Conservation (phyloP, 2,329 filamentous ascomycete species). For the Tolypocladium album region DNA sequence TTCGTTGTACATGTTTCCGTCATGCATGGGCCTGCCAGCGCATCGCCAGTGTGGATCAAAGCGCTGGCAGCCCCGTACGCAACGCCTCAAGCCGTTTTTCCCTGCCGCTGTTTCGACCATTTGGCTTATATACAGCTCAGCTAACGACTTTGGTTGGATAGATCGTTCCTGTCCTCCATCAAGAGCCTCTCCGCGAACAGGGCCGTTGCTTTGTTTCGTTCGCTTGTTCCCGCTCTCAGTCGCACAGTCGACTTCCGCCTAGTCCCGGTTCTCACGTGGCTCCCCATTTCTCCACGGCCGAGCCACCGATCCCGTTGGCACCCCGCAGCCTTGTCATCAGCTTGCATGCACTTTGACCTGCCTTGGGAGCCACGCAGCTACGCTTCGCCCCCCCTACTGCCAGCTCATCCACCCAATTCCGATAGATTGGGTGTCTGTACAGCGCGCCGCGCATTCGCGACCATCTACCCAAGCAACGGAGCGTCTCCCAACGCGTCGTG, state of each 20-base stretch:
- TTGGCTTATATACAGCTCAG: constrained; percentile 18
- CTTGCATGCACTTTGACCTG: constrained; percentile 49
- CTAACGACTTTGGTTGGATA: constrained; percentile 26
- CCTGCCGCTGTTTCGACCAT: constrained; percentile 12
- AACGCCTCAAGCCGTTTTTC: constrained; percentile 10
- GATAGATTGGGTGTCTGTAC: constrained; percentile 42
- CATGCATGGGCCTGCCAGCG: constrained; percentile 40
- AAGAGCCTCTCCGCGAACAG: constrained; percentile 12
- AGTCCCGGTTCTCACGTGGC: constrained; percentile 29
- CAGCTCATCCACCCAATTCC: constrained; percentile 52
- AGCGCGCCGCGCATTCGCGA: constrained; percentile 29
- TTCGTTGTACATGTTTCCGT: constrained; percentile 40
- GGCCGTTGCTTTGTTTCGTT: constrained; percentile 10
- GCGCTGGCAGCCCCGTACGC: constrained; percentile 10
- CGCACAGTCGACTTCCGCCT: constrained; percentile 2
- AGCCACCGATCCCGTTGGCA: constrained; percentile 19
- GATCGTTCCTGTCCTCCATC: constrained; percentile 15
- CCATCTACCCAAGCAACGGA: constrained; percentile 30
- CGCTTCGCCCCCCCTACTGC: constrained; percentile 35
- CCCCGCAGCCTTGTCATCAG: constrained; percentile 31
- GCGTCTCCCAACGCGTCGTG: constrained; percentile 25
- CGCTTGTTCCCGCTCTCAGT: constrained; percentile 7
- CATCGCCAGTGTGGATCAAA: constrained; percentile 24
- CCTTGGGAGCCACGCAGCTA: constrained; percentile 40
- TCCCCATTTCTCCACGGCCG: constrained; percentile 21